Percentiles rank a stretch among this genome's conserved stretches.
Evolutionary conservation across 2,329 filamentous ascomycete species (phyloP).

Genomic region (Aspergillus brasiliensis): DNA sequence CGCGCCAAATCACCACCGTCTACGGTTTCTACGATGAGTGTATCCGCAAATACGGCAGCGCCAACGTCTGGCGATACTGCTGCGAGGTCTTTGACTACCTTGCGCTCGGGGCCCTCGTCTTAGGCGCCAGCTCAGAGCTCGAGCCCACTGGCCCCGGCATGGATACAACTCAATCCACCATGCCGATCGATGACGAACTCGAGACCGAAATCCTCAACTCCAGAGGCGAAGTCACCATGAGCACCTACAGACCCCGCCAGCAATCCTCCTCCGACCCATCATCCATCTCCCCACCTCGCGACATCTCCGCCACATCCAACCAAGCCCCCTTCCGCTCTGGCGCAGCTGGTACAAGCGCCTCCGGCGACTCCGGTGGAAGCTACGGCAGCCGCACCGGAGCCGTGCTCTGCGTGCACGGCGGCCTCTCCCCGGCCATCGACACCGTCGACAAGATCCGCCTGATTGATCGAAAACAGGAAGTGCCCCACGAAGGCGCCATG

Average conservation of each 20-base stretch:
- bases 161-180: conserved; percentile 52
- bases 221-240: conserved; percentile 73
- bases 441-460: conserved; percentile 93
- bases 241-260: conserved; percentile 40
- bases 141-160: conserved; percentile 59
- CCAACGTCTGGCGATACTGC: conserved; percentile 96
- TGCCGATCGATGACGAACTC: conserved; percentile 65
- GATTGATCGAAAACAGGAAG: conserved; percentile 95
- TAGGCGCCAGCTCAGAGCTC: conserved; percentile 74
- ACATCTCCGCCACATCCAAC: conserved; percentile 47
- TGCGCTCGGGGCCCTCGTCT: conserved; percentile 81
- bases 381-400: conserved; percentile 67
- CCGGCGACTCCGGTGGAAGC: conserved; percentile 64
- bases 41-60: conserved; percentile 90
- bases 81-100: conserved; percentile 98
- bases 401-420: conserved; percentile 93
- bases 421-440: conserved; percentile 86
- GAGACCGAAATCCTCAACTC: conserved; percentile 94
- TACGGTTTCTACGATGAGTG: conserved; percentile 99
- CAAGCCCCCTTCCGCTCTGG: conserved; percentile 61
- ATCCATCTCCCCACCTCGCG: conserved; percentile 43
- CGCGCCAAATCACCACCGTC: conserved; percentile 92
- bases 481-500: conserved; percentile 98
- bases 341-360: conserved; percentile 77
- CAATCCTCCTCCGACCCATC: conserved; percentile 38